A percentile compares a stretch with the other conserved stretches of the same genome.
These are phyloP conservation scores for Beauveria pseudobassiana DNA, from an alignment of 2,329 filamentous ascomycete genomes.

Conservation along the genomic window DNA sequence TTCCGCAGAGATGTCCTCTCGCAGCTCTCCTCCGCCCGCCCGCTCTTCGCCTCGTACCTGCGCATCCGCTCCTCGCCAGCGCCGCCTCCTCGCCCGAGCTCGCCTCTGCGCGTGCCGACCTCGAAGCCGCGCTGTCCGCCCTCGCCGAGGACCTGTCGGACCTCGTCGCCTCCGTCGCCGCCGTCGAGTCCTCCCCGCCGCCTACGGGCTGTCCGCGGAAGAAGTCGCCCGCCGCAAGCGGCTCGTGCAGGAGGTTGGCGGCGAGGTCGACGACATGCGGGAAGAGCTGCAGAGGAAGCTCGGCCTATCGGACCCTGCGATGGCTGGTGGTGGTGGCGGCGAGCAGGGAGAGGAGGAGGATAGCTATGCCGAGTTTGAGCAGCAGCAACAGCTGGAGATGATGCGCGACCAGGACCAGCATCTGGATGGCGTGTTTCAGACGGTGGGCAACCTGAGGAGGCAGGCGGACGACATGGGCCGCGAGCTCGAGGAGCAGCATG, in stretches of 20 bases:
- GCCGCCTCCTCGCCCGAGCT: constrained; percentile 74
- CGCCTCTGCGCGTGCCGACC: constrained; percentile 64
- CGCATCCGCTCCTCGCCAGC: constrained; percentile 85
- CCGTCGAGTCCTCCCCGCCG: constrained; percentile 77
- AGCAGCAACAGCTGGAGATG: constrained; percentile 82
- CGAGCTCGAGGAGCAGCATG: constrained; percentile 89
- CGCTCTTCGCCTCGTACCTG: constrained; percentile 88
- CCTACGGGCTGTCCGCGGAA: constrained; percentile 75
- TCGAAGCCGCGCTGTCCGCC: constrained; percentile 56
- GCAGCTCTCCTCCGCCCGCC: constrained; percentile 71
- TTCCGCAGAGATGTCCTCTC: constrained; percentile 71
- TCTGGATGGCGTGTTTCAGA: constrained; percentile 85
- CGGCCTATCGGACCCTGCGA: constrained; percentile 49
- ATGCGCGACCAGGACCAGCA: constrained; percentile 94
- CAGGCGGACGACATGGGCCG: constrained; percentile 95
- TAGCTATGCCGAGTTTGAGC: constrained; percentile 74
- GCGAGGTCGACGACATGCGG: constrained; percentile 84
- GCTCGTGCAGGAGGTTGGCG: constrained; percentile 81
- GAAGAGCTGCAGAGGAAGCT: constrained; percentile 64
- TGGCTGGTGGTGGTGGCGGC: constrained; percentile 22
- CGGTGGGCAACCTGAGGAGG: constrained; percentile 80
- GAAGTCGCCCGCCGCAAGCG: constrained; percentile 75
- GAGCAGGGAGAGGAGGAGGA: constrained; percentile 19
- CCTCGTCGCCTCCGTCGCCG: constrained; percentile 77
- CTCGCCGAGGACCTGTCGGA: constrained; percentile 82